Evolutionary conservation across 805 yeast species (phyloP).

Genomic region (Isabelozyma gotoi): DNA sequence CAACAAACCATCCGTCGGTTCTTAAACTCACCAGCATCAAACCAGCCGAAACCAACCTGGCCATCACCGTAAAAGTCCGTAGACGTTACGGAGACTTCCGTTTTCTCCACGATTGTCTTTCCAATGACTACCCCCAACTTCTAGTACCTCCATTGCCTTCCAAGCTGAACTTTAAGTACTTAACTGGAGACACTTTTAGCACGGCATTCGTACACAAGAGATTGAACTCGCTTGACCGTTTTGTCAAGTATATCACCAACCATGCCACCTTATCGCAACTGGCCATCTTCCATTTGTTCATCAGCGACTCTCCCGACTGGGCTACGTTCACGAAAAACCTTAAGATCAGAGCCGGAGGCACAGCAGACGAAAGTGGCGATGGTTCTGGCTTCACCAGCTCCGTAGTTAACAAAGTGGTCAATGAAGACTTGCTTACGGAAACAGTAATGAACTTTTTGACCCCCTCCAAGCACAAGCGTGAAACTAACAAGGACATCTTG

Average conservation of each 20-base stretch:
- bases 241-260: constrained; percentile 65
- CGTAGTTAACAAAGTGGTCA: constrained; percentile 43
- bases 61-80: constrained; percentile 50
- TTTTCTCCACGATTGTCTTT: constrained; percentile 69
- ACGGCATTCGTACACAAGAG: constrained; percentile 81
- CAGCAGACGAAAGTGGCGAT: constrained; percentile 13
- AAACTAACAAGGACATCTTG: constrained; percentile 63
- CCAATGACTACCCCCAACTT: constrained; percentile 79
- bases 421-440: constrained; percentile 83
- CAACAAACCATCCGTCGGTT: constrained; percentile 62
- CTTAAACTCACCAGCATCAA: constrained; percentile 23
- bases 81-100: constrained; percentile 88
- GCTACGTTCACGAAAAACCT: constrained; percentile 59
- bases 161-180: constrained; percentile 84
- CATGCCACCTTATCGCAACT: constrained; percentile 76
- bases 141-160: constrained; percentile 94
- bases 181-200: constrained; percentile 91
- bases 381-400: constrained; percentile 15
- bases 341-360: constrained; percentile 26
- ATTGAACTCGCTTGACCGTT: constrained; percentile 75
- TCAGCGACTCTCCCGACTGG: constrained; percentile 75
- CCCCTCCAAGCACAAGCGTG: constrained; percentile 61
- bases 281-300: constrained; percentile 65
- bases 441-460: constrained; percentile 92
- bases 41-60: constrained; percentile 15